phyloP scores from a whole-genome alignment of 202 grass and related monocot genomes.

The Carex sylvatica region DNA sequence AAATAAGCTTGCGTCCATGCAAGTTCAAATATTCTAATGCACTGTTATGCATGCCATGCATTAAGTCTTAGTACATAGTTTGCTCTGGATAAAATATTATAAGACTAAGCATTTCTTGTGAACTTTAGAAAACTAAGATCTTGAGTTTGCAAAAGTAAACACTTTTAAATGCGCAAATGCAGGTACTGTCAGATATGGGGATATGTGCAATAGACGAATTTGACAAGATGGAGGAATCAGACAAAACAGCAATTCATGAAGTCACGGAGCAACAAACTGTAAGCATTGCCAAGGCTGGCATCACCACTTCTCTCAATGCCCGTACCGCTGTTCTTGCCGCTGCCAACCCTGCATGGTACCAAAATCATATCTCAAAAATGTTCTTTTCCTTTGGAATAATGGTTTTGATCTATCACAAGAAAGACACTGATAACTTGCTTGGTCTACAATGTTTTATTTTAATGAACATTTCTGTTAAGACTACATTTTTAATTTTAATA shows the following conservation, averaged over 20 bases:
- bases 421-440: neutral
- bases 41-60: neutral
- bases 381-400: neutral
- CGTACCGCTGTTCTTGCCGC: slow-evolving; percentile 91
- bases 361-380: slow-evolving; percentile 1
- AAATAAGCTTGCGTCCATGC: neutral
- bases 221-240: slow-evolving; percentile 99
- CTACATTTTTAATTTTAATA: too few relatives aligned
- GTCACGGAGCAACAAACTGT: slow-evolving; percentile 99
- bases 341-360: slow-evolving; percentile 96
- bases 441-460: neutral
- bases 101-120: neutral
- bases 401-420: neutral
- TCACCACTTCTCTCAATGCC: slow-evolving; percentile 98
- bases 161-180: slow-evolving; percentile 22
- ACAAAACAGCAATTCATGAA: slow-evolving; percentile 98
- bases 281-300: slow-evolving; percentile 97
- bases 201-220: slow-evolving; percentile 99
- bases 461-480: neutral
- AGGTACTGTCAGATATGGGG: slow-evolving; percentile 98
- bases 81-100: neutral
- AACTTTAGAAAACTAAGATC: neutral
- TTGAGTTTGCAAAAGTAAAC: slow-evolving; percentile 6
- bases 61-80: neutral
- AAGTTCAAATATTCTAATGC: neutral